These are phyloP conservation scores for Cladosporium sp. DNA, from an alignment of 2,329 filamentous ascomycete species.

Conservation along the genomic window DNA sequence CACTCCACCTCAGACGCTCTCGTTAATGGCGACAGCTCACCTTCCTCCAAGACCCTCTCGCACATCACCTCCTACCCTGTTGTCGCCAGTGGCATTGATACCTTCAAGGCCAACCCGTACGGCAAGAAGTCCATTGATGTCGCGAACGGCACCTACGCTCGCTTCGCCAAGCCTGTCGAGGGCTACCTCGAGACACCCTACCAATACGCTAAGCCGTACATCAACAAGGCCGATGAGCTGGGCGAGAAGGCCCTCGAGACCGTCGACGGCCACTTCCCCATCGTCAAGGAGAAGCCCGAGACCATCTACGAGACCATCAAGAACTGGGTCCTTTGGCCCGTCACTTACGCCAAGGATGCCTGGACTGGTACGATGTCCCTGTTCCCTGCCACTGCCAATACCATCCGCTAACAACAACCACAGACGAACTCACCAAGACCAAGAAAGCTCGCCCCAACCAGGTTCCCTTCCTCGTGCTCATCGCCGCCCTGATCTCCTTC, in stretches of 20 bases:
- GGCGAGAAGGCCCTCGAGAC: slow-evolving; percentile 52
- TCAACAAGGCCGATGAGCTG: slow-evolving; percentile 75
- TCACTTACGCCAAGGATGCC: slow-evolving; percentile 36
- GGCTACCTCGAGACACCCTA: slow-evolving; percentile 79
- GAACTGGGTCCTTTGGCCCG: slow-evolving; percentile 61
- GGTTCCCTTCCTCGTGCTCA: slow-evolving; percentile 29
- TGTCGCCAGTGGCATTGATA: slow-evolving; percentile 73
- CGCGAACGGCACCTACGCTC: slow-evolving; percentile 71
- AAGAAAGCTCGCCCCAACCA: slow-evolving; percentile 35
- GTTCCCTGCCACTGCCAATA: not conserved
- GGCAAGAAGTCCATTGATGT: slow-evolving; percentile 80
- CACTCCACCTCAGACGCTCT: slow-evolving; percentile 47
- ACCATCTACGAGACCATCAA: slow-evolving; percentile 60
- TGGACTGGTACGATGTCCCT: slow-evolving; percentile 32
- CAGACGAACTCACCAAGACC: slow-evolving; percentile 42
- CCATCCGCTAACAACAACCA: slow-evolving; percentile 15
- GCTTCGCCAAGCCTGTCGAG: slow-evolving; percentile 73
- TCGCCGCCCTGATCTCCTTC: slow-evolving; percentile 38
- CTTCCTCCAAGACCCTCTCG: slow-evolving; percentile 48
- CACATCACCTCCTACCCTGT: slow-evolving; percentile 84
- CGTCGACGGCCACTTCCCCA: slow-evolving; percentile 56
- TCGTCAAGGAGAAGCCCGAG: slow-evolving; percentile 53
- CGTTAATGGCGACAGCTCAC: slow-evolving; percentile 49
- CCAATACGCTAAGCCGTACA: slow-evolving; percentile 79
- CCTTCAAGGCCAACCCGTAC: slow-evolving; percentile 78